Percentiles rank a stretch among this genome's conserved stretches.
Conservation (phyloP, 331 rosid species). For the Malus hybrid region DNA sequence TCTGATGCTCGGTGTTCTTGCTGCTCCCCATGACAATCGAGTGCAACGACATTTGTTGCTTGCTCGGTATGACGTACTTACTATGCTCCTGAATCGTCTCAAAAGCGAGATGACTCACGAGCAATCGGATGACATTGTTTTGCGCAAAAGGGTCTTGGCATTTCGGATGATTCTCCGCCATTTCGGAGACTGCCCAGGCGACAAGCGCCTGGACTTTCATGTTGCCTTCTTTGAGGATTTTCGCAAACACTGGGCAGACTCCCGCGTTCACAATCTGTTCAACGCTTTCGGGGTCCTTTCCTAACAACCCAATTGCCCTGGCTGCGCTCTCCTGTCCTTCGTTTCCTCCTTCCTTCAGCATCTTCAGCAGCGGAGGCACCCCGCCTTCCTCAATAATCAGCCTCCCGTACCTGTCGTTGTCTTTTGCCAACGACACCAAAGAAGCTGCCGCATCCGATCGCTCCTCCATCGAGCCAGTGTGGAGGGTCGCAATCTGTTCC, state of each 20-base stretch:
- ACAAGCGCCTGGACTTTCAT: constrained; percentile 60
- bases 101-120: constrained; percentile 69
- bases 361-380: constrained; percentile 41
- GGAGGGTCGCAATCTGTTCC: constrained; percentile 57
- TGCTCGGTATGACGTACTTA: constrained; percentile 34
- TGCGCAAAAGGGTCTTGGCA: constrained; percentile 72
- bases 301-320: constrained; percentile 50
- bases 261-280: constrained; percentile 61
- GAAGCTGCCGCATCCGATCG: constrained; percentile 67
- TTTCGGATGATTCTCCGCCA: constrained; percentile 51
- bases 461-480: constrained; percentile 35
- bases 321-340: constrained; percentile 69
- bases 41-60: constrained; percentile 46
- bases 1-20: too few relatives aligned
- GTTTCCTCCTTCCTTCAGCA: constrained; percentile 47
- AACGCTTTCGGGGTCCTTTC: constrained; percentile 60
- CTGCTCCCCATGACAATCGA: constrained; percentile 30
- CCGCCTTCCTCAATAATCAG: constrained; percentile 74
- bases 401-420: constrained; percentile 55
- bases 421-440: constrained; percentile 50
- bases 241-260: constrained; percentile 50
- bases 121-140: constrained; percentile 54
- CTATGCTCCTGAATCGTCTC: constrained; percentile 80
- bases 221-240: constrained; percentile 63
- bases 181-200: constrained; percentile 65